Conservation (phyloP, 1,284 basidiomycete species). For the Sporisorium sorghi region DNA sequence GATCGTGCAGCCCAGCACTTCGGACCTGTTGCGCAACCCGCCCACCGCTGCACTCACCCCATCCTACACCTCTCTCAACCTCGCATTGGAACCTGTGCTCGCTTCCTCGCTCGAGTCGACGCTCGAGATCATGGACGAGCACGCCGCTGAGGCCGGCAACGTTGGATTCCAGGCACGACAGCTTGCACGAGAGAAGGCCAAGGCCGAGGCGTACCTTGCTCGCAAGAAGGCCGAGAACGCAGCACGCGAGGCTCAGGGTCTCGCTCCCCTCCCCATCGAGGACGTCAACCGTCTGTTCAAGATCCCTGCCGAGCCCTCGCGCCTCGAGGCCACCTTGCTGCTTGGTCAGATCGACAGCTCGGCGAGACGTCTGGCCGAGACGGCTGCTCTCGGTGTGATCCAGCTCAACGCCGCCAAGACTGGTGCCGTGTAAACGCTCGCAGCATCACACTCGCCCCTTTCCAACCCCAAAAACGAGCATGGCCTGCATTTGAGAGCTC, state of each 20-base stretch:
- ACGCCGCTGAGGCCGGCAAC: conserved; percentile 74
- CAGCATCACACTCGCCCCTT: background rate
- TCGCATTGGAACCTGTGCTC: conserved; percentile 67
- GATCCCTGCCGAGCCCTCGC: conserved; percentile 87
- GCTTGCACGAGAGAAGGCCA: conserved; percentile 86
- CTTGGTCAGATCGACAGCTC: conserved; percentile 70
- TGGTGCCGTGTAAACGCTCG: conserved; percentile 45
- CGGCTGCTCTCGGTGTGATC: conserved; percentile 72
- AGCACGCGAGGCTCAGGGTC: conserved; percentile 82
- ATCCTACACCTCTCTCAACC: conserved; percentile 63
- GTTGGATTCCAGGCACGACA: conserved; percentile 91
- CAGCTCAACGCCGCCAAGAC: conserved; percentile 66
- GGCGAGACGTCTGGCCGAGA: conserved; percentile 68
- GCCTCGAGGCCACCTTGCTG: conserved; percentile 83
- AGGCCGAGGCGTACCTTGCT: conserved; percentile 77
- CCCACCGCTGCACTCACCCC: conserved; percentile 59
- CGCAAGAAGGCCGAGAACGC: conserved; percentile 84
- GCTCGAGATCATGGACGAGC: conserved; percentile 66
- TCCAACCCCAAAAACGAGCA: conserved; percentile 21
- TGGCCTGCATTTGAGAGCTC: conserved; percentile 20
- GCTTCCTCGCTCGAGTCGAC: conserved; percentile 66
- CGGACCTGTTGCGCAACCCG: conserved; percentile 57
- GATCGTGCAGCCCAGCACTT: conserved; percentile 54
- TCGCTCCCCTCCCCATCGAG: conserved; percentile 78
- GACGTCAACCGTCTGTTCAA: conserved; percentile 75